These are phyloP conservation scores for Rhodotorula sp. DNA, from an alignment of 1,284 basidiomycete genomes.

Conservation along the genomic window DNA sequence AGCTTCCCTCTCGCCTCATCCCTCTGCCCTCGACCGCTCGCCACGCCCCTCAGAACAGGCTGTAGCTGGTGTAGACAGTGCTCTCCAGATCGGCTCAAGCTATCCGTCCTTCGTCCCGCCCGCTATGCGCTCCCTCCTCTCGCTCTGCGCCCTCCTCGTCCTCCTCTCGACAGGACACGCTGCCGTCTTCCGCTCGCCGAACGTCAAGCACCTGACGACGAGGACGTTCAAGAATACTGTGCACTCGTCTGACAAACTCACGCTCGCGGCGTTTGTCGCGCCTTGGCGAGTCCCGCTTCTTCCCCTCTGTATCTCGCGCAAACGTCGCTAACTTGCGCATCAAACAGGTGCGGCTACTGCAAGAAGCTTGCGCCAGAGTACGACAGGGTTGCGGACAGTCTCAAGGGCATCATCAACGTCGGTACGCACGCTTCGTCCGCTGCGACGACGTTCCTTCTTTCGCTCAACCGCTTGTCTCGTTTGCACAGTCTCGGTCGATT, in stretches of 20 bases:
- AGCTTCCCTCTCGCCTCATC: no score
- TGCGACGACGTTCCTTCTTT: background rate
- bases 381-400: conserved; percentile 48
- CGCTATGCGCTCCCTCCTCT: background rate
- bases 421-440: conserved; percentile 32
- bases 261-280: conserved; percentile 50
- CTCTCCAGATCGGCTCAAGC: background rate
- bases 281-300: conserved; percentile 46
- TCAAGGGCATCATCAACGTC: conserved; percentile 51
- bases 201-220: conserved; percentile 30
- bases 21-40: no score
- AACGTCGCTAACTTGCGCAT: no score
- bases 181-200: conserved; percentile 28
- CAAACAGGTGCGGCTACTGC: conserved; percentile 44
- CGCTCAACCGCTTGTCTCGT: background rate
- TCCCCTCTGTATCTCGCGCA: background rate
- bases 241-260: conserved; percentile 46
- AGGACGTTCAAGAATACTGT: conserved; percentile 35
- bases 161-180: conserved; percentile 20
- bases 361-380: conserved; percentile 49
- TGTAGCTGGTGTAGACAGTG: no score
- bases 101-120: no score
- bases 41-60: no score
- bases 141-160: conserved; percentile 13
- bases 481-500: conserved; percentile 46